phyloP scores from a whole-genome alignment of 2,329 filamentous ascomycete species.

The Diaporthe nobilis region DNA sequence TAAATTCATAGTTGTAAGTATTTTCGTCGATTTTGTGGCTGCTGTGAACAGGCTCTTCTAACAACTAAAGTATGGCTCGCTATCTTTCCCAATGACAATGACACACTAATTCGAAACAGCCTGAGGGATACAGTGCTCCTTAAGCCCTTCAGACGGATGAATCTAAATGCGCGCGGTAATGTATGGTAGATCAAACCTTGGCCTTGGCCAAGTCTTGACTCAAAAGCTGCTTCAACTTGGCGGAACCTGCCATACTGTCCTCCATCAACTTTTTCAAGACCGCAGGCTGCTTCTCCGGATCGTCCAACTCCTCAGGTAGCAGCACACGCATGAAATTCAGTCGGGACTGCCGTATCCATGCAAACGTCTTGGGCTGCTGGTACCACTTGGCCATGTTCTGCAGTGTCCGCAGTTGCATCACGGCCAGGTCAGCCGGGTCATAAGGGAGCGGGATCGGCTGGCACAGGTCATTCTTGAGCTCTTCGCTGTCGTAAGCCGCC shows the following conservation, averaged over 20 bases:
- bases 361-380: neutral
- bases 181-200: neutral
- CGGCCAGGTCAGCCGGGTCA: neutral
- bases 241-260: neutral
- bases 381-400: neutral
- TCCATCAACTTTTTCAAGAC: neutral
- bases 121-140: too few relatives aligned
- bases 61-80: too few relatives aligned
- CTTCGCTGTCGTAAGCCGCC: neutral
- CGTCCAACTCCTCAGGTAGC: neutral
- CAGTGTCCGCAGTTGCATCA: too few relatives aligned
- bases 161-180: neutral
- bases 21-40: too few relatives aligned
- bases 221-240: neutral
- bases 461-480: neutral
- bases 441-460: neutral
- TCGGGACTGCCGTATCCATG: neutral
- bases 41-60: too few relatives aligned
- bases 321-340: neutral
- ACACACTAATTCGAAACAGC: too few relatives aligned
- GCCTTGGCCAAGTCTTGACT: neutral
- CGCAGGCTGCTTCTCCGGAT: neutral
- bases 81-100: too few relatives aligned
- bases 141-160: too few relatives aligned
- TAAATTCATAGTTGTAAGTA: too few relatives aligned